Conservation (phyloP, 495 filamentous ascomycete species). For the Penicillium diatomitis region DNA sequence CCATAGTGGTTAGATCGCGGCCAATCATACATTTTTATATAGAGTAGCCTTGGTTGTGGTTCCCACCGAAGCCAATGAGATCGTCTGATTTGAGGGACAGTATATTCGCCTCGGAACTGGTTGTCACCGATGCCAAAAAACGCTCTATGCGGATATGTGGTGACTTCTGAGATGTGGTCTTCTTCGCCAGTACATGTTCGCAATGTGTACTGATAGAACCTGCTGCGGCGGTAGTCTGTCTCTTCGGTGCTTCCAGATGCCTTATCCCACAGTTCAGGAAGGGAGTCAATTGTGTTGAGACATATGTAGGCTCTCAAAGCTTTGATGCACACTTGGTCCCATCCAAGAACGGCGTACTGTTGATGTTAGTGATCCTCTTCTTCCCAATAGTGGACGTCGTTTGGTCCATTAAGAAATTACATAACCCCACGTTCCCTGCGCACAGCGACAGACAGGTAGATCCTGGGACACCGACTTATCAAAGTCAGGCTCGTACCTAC, state of each 20-base stretch:
- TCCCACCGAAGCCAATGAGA: not conserved
- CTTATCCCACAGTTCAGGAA: constrained; percentile 12
- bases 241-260: not conserved
- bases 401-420: too few relatives aligned
- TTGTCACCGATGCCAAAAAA: constrained; percentile 1
- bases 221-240: constrained; percentile 14
- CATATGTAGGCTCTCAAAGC: constrained; percentile 9
- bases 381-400: too few relatives aligned
- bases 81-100: not conserved
- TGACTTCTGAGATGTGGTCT: not conserved
- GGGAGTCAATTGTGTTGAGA: constrained; percentile 11
- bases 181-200: not conserved
- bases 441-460: too few relatives aligned
- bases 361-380: not conserved
- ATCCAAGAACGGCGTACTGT: constrained; percentile 2
- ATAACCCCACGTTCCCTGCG: too few relatives aligned
- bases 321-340: constrained; percentile 8
- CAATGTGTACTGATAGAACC: constrained; percentile 8
- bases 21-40: not conserved
- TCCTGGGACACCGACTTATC: too few relatives aligned
- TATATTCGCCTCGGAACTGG: not conserved
- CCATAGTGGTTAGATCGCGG: not conserved
- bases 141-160: not conserved
- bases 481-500: too few relatives aligned
- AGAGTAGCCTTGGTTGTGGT: not conserved